These are phyloP conservation scores for Eucalyptus erythrocorys DNA, from an alignment of 345 rosid genomes.

Conservation along the genomic window DNA sequence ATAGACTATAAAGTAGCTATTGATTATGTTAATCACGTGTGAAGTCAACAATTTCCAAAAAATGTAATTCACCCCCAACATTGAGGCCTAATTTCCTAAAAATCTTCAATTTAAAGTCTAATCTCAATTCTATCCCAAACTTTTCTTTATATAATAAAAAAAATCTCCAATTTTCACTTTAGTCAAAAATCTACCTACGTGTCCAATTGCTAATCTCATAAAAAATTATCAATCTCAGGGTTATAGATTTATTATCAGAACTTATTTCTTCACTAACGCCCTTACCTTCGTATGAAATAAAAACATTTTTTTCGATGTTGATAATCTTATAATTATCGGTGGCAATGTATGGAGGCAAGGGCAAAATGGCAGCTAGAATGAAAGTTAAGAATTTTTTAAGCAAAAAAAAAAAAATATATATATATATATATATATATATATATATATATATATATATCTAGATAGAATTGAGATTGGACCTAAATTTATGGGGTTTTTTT, in stretches of 20 bases:
- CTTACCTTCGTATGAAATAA: not conserved
- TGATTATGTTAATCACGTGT: not conserved
- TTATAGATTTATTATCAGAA: not conserved
- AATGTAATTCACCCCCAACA: not conserved
- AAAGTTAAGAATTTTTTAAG: not conserved
- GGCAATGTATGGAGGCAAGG: not conserved
- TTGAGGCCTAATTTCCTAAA: not conserved
- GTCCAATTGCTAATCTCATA: not conserved
- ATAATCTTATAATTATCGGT: not conserved
- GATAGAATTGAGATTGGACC: not conserved
- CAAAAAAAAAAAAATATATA: not conserved
- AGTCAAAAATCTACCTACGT: not conserved
- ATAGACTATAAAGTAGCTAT: not conserved
- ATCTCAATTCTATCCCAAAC: not conserved
- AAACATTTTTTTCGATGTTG: fast-evolving
- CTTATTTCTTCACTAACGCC: fast-evolving
- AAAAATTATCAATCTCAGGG: not conserved
- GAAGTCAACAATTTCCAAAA: not conserved
- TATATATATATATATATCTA: too few species aligned
- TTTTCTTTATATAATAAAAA: not conserved
- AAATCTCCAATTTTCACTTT: not conserved
- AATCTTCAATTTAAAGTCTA: not conserved
- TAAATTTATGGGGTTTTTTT: not conserved
- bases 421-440: too few species aligned
- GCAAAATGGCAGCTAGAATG: not conserved